phyloP scores from a whole-genome alignment of 163 green algal genomes.

The Prototheca wickerhamii region DNA sequence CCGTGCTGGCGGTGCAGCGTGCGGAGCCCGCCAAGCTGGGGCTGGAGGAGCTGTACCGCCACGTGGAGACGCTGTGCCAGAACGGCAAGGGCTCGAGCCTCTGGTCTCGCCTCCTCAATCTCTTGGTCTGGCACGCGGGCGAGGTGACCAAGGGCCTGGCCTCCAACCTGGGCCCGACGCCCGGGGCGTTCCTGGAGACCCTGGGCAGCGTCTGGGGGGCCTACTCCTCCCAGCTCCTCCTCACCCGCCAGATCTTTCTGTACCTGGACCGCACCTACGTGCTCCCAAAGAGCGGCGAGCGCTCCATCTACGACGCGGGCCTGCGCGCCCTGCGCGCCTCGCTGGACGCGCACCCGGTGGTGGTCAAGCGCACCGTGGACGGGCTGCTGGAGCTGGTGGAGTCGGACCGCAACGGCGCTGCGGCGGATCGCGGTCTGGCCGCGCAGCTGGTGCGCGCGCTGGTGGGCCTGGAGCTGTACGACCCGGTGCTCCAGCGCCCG shows the following conservation, averaged over 20 bases:
- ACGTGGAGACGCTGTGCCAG: conserved; percentile 46
- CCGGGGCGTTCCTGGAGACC: conserved; percentile 22
- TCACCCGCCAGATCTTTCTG: conserved; percentile 87
- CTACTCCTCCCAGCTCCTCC: conserved; percentile 72
- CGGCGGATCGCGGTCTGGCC: conserved; percentile 69
- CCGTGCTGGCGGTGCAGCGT: conserved; percentile 79
- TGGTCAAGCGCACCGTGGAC: conserved; percentile 48
- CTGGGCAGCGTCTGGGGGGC: conserved; percentile 57
- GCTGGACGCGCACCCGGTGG: not conserved
- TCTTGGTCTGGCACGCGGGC: not conserved
- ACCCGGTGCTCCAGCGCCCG: conserved; percentile 39
- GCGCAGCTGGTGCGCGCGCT: conserved; percentile 71
- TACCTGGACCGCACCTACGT: conserved; percentile 88
- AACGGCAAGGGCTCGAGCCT: conserved; percentile 33
- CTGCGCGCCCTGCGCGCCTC: conserved; percentile 22
- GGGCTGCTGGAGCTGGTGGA: conserved; percentile 72
- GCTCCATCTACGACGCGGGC: conserved; percentile 81
- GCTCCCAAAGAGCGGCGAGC: conserved; percentile 13
- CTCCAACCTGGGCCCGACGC: not conserved
- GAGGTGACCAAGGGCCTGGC: conserved; percentile 2
- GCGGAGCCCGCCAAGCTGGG: conserved; percentile 62
- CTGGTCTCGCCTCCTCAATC: conserved; percentile 27
- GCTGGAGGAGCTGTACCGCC: conserved; percentile 90
- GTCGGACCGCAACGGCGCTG: conserved; percentile 65
- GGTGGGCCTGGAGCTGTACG: conserved; percentile 56